A percentile compares a stretch with the other conserved stretches of the same genome.
Evolutionary conservation across 768 basidiomycete genomes (phyloP).

Genomic region (Calocera cornea): DNA sequence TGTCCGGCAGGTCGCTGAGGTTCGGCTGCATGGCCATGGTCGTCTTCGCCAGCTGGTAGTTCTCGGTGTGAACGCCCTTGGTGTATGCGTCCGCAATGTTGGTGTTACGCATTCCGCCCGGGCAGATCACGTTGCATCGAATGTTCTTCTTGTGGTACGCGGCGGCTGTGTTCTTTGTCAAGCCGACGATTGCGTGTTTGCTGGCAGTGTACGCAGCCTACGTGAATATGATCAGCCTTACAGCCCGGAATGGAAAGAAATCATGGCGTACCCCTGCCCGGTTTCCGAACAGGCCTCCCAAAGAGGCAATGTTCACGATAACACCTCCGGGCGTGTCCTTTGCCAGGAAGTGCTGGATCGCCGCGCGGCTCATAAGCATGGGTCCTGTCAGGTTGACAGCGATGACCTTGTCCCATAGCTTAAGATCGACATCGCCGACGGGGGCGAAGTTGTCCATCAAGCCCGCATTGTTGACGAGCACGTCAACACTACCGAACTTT

Average conservation of each 20-base stretch:
- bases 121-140: slow-evolving; percentile 7
- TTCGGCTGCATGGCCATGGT: slow-evolving; percentile 4
- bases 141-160: slow-evolving; percentile 2
- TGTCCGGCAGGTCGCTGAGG: not conserved
- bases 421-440: not conserved
- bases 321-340: not conserved
- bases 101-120: not conserved
- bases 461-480: not conserved
- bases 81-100: not conserved
- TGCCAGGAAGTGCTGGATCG: not conserved
- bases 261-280: not conserved
- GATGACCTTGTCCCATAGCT: not conserved
- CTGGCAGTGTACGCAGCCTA: not conserved
- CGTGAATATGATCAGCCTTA: not conserved
- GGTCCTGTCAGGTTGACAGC: not conserved
- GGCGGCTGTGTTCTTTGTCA: slow-evolving; percentile 4
- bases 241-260: not conserved
- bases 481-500: not conserved
- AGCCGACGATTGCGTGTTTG: slow-evolving; percentile 4
- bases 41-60: not conserved
- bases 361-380: slow-evolving; percentile 4
- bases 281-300: not conserved
- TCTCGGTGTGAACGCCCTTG: not conserved
- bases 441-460: not conserved
- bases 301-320: not conserved